Percentiles rank a stretch among this genome's conserved stretches.
Conservation (phyloP, 352 stramenopile species). For the Phytopythium vexans region DNA sequence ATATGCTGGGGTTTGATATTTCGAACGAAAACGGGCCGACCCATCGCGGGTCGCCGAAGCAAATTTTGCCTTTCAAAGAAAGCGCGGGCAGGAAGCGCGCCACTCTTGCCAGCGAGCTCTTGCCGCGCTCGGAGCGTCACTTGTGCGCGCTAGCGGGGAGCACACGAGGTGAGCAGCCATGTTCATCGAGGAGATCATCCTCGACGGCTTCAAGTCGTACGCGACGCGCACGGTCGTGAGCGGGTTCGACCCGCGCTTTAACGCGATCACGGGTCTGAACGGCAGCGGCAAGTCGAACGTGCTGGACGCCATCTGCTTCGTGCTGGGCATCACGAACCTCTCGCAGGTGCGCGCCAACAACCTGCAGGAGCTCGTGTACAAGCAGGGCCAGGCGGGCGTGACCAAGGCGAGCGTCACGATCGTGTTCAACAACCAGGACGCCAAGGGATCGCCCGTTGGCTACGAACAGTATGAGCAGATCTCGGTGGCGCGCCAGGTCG, state of each 20-base stretch:
- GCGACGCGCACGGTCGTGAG: slow-evolving; percentile 97
- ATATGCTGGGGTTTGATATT: background rate
- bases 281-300: slow-evolving; percentile 99
- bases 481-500: slow-evolving; percentile 97
- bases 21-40: background rate
- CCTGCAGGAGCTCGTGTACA: slow-evolving; percentile 99
- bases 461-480: slow-evolving; percentile 99
- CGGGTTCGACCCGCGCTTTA: slow-evolving; percentile 99
- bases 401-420: slow-evolving; percentile 99
- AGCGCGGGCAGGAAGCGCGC: background rate
- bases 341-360: slow-evolving; percentile 98
- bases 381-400: slow-evolving; percentile 98
- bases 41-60: background rate
- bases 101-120: background rate
- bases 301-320: slow-evolving; percentile 99
- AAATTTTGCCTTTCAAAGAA: slow-evolving; percentile 1
- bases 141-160: background rate
- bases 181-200: slow-evolving; percentile 99
- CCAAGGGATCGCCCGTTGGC: slow-evolving; percentile 88
- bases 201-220: slow-evolving; percentile 99
- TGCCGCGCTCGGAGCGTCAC: background rate
- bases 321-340: slow-evolving; percentile 99
- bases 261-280: slow-evolving; percentile 99
- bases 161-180: slow-evolving; percentile 52
- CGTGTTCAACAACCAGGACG: slow-evolving; percentile 99